These are phyloP conservation scores for Pseudozyma thailandica DNA, from an alignment of 1,284 basidiomycete species.

Conservation along the genomic window DNA sequence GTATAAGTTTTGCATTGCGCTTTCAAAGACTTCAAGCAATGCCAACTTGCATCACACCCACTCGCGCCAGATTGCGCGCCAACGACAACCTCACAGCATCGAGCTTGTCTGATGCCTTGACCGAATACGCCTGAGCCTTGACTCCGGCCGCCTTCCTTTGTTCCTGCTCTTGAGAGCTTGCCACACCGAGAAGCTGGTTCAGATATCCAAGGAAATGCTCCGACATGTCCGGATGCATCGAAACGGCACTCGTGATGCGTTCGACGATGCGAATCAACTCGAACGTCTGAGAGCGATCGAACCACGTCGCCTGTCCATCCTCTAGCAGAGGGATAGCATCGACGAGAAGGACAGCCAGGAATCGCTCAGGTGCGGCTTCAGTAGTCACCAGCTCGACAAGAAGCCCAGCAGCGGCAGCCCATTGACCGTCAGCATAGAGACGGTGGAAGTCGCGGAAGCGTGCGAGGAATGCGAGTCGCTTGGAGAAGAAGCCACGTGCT, in stretches of 20 bases:
- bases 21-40: conserved; percentile 16
- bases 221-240: conserved; percentile 46
- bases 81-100: conserved; percentile 52
- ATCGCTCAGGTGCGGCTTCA: conserved; percentile 60
- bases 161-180: conserved; percentile 3
- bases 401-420: conserved; percentile 52
- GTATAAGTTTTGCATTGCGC: background rate
- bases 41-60: conserved; percentile 45
- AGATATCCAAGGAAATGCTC: conserved; percentile 58
- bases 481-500: conserved; percentile 48
- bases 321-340: conserved; percentile 62
- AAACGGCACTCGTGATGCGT: conserved; percentile 45
- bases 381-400: conserved; percentile 62
- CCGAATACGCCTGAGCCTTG: conserved; percentile 6
- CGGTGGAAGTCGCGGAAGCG: conserved; percentile 64
- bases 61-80: conserved; percentile 52
- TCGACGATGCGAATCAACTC: conserved; percentile 63
- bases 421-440: conserved; percentile 45
- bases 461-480: conserved; percentile 61
- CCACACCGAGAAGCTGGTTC: conserved; percentile 41
- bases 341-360: conserved; percentile 61
- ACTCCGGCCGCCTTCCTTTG: conserved; percentile 4
- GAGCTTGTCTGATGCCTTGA: conserved; percentile 45
- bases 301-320: conserved; percentile 47
- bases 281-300: conserved; percentile 55